Evolutionary conservation across 2,329 filamentous ascomycete species (phyloP), one percentile per base, ranked within the genome.

Genomic region (Cordyceps cicadae): DNA sequence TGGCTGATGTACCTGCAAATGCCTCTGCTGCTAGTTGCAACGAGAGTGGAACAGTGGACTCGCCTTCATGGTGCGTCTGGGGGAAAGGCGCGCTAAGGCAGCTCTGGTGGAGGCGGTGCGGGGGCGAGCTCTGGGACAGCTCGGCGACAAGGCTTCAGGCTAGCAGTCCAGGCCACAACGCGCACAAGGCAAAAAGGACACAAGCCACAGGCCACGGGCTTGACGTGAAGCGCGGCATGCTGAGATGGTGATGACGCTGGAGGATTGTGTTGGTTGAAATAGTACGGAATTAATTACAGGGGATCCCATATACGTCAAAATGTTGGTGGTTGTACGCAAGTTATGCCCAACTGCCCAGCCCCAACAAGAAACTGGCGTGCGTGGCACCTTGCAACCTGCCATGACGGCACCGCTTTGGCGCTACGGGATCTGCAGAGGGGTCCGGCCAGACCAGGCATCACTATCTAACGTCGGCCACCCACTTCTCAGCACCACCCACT

Each of bases 41-140:
- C 15, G 12, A 29, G 39, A 53, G 46, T 53, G 46, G 46, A 50
- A 29, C n/a, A 59, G 56, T 59, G 49, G 55, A 51, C 46, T 54
- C 14, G n/a, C 11, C 48, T 46, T 24, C 55, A 3, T 24, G 24
- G 45, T 45, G 49, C 32, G 56, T 59, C 56, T 59, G 56, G 56
- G 56, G 56, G 49, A 53, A 52, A 19, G 37, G 11, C 39, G 39
- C 49, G 56, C 56, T 59, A 59, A 24, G 2, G 56, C 19, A 59
- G 56, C 56, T 59, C 8, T 59, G 39, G 56, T 59, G 56, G 56
- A 45, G 49, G 48, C 49, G n/a, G 7, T 59, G 56, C 56, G 56
- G 56, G 56, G 49, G 49, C 49, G 15, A 43, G 39, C 39, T 43
- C 39, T 43, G 39, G 6, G 6, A 43, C 15, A 15, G 39, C 39